These are phyloP conservation scores for Debaryomyces sp. DNA, from an alignment of 1,139 yeast species.

Conservation along the genomic window DNA sequence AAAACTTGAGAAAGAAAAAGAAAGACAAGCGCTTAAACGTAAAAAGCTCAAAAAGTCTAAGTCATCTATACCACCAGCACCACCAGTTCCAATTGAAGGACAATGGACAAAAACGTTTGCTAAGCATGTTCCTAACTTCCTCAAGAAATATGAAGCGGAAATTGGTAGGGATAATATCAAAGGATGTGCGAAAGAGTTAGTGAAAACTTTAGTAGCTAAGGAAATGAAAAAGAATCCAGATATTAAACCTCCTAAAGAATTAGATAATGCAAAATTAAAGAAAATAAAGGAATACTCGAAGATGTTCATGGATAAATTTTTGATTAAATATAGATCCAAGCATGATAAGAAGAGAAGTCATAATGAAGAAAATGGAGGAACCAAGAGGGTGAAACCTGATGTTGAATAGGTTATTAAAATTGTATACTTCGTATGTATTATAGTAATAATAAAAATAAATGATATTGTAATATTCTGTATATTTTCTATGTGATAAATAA, in stretches of 20 bases:
- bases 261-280: conserved; percentile 62
- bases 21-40: conserved; percentile 14
- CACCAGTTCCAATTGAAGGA: conserved; percentile 27
- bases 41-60: conserved; percentile 15
- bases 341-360: conserved; percentile 28
- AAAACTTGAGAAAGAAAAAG: conserved; percentile 12
- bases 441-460: not conserved
- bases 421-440: not conserved
- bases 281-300: conserved; percentile 69
- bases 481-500: not conserved
- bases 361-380: conserved; percentile 8
- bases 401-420: not conserved
- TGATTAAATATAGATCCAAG: conserved; percentile 54
- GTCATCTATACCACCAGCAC: conserved; percentile 11
- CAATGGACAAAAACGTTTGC: conserved; percentile 73
- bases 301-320: conserved; percentile 74
- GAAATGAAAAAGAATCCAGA: conserved; percentile 54
- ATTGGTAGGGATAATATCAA: conserved; percentile 77
- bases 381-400: not conserved
- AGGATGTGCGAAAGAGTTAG: conserved; percentile 78
- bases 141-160: conserved; percentile 64
- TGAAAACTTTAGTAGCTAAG: conserved; percentile 61
- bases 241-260: conserved; percentile 53
- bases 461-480: not conserved
- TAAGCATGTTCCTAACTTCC: conserved; percentile 72